Percentiles rank a stretch among this genome's conserved stretches.
Conservation (phyloP, 2,329 filamentous ascomycete species). For the Aspergillus pseudoviridinutans region DNA sequence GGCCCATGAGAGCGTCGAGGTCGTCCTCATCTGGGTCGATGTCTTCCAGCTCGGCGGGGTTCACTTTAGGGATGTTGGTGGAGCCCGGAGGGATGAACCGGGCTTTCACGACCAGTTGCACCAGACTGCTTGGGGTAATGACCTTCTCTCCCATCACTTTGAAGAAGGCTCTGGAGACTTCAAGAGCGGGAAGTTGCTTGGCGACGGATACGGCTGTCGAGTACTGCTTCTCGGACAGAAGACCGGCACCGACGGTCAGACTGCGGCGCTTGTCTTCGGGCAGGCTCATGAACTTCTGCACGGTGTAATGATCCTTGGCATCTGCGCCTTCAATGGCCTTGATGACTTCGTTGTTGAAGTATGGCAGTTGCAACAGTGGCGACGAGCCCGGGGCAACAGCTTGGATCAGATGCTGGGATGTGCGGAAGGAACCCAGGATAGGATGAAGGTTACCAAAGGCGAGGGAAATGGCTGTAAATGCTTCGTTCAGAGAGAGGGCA, state of each 20-base stretch:
- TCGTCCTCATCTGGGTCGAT: conserved; percentile 91
- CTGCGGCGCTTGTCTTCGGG: conserved; percentile 69
- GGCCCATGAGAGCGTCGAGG: conserved; percentile 75
- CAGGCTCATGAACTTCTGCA: conserved; percentile 86
- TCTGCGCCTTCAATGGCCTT: conserved; percentile 51
- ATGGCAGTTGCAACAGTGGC: conserved; percentile 84
- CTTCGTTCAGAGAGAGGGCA: conserved; percentile 77
- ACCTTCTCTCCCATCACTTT: conserved; percentile 94
- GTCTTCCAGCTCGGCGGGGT: conserved; percentile 80
- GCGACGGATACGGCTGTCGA: conserved; percentile 70
- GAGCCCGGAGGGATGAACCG: conserved; percentile 87
- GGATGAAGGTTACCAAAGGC: conserved; percentile 81
- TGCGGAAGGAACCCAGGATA: conserved; percentile 74
- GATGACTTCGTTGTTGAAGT: conserved; percentile 66
- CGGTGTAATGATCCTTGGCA: conserved; percentile 67
- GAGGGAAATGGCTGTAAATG: conserved; percentile 80
- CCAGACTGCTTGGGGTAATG: conserved; percentile 86
- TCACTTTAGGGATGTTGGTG: conserved; percentile 67
- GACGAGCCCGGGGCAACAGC: conserved; percentile 78
- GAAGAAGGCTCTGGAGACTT: conserved; percentile 92
- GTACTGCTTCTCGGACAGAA: conserved; percentile 75
- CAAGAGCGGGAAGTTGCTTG: conserved; percentile 75
- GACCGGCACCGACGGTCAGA: conserved; percentile 64
- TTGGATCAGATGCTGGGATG: conserved; percentile 85
- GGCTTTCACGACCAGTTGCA: conserved; percentile 91